phyloP scores from a whole-genome alignment of 2,329 filamentous ascomycete genomes.

The Hymenoscyphus scutula region DNA sequence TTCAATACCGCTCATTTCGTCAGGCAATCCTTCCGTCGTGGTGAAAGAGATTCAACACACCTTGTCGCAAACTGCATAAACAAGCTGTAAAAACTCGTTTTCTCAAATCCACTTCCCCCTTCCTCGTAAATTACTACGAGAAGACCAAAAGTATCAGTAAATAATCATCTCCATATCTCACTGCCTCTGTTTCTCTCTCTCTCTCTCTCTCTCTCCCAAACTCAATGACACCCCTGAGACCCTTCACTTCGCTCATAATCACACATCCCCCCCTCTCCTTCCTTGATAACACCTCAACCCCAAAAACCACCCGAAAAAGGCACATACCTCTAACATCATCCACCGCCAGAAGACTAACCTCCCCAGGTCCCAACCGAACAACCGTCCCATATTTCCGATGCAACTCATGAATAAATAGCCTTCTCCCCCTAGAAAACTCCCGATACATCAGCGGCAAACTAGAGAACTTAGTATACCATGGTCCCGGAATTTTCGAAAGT shows the following conservation, averaged over 20 bases:
- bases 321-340: conserved; percentile 49
- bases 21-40: neutral
- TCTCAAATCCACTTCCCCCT: conserved; percentile 62
- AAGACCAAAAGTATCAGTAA: neutral
- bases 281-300: no score
- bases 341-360: conserved; percentile 57
- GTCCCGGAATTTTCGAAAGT: conserved; percentile 29
- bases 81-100: conserved; percentile 62
- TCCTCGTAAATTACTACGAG: conserved; percentile 55
- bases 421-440: conserved; percentile 53
- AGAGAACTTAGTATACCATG: conserved; percentile 25
- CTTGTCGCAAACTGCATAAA: conserved; percentile 57
- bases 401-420: conserved; percentile 53
- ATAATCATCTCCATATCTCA: no score
- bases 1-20: neutral
- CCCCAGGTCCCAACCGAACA: conserved; percentile 56
- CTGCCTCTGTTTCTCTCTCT: no score
- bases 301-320: no score
- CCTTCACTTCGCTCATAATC: no score
- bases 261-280: no score
- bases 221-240: no score
- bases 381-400: conserved; percentile 56
- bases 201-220: no score
- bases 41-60: conserved; percentile 36
- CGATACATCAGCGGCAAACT: conserved; percentile 35